Conservation (phyloP, 495 filamentous ascomycete species). For the Aspergillus coremiiformis region DNA sequence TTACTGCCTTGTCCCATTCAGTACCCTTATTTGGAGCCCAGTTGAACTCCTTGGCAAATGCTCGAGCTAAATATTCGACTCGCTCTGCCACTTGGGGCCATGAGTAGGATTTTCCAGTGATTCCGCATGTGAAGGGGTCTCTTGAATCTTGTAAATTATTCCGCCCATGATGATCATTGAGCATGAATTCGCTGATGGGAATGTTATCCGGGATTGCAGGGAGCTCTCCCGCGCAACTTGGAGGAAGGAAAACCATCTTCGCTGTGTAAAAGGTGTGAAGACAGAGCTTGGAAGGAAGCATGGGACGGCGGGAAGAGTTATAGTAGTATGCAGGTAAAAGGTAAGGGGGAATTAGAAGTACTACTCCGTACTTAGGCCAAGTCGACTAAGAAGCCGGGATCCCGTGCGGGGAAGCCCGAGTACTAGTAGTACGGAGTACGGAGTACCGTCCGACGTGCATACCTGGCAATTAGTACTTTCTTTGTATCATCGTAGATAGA, state of each 20-base stretch:
- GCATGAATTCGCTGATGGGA: slow-evolving; percentile 73
- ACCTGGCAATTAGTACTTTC: too few relatives aligned
- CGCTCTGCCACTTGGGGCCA: slow-evolving; percentile 57
- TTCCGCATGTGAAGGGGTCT: slow-evolving; percentile 75
- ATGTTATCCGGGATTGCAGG: slow-evolving; percentile 68
- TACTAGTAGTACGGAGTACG: too few relatives aligned
- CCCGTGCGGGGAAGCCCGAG: too few relatives aligned
- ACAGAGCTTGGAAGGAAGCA: not conserved
- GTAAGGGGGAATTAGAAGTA: too few relatives aligned
- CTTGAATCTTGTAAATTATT: slow-evolving; percentile 53
- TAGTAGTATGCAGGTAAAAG: too few relatives aligned
- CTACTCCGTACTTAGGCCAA: too few relatives aligned
- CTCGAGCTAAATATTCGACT: slow-evolving; percentile 62
- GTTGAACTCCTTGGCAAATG: slow-evolving; percentile 62
- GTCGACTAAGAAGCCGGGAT: too few relatives aligned
- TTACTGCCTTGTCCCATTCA: slow-evolving; percentile 82
- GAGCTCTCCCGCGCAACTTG: slow-evolving; percentile 61
- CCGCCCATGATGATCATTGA: slow-evolving; percentile 65
- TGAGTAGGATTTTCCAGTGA: slow-evolving; percentile 67
- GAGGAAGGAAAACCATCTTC: slow-evolving; percentile 71
- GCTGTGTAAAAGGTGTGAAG: not conserved
- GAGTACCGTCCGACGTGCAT: too few relatives aligned
- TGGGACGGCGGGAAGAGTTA: too few relatives aligned
- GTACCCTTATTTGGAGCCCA: slow-evolving; percentile 68
- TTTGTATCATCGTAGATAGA: too few relatives aligned